Conservation (phyloP, 2,329 filamentous ascomycete species). For the Fusarium sp. region DNA sequence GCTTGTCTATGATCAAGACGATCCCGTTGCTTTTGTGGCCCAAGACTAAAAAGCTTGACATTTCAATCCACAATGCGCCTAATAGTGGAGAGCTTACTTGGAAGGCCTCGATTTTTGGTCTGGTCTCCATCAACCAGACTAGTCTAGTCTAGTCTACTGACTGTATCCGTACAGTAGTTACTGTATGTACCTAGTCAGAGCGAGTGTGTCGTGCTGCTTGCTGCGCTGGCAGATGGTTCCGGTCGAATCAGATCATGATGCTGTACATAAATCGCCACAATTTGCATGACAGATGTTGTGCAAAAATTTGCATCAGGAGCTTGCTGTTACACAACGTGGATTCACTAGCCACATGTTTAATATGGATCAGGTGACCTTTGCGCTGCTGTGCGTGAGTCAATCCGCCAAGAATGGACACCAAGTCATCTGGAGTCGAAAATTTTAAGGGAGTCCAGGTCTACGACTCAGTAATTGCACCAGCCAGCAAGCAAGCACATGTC, state of each 20-base stretch:
- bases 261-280: constrained; percentile 17
- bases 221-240: neutral
- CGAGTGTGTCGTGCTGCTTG: constrained; percentile 6
- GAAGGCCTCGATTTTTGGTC: constrained; percentile 32
- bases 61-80: constrained; percentile 6
- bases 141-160: no score
- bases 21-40: constrained; percentile 20
- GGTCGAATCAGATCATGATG: constrained; percentile 28
- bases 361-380: constrained; percentile 18
- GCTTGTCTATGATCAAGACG: constrained; percentile 14
- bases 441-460: neutral
- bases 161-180: no score
- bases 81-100: constrained; percentile 32
- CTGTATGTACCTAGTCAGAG: constrained; percentile 24
- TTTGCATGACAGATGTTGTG: constrained; percentile 21
- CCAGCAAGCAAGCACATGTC: neutral
- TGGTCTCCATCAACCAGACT: neutral
- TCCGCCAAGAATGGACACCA: constrained; percentile 17
- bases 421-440: constrained; percentile 1
- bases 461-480: no score
- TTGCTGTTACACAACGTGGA: constrained; percentile 15
- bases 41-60: constrained; percentile 24
- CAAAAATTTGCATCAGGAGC: constrained; percentile 7
- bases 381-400: constrained; percentile 23
- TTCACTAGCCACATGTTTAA: constrained; percentile 17